Evolutionary conservation across 2,329 filamentous ascomycete genomes (phyloP), one percentile per base, ranked within the genome.

Genomic region (Diplocarpon mali): DNA sequence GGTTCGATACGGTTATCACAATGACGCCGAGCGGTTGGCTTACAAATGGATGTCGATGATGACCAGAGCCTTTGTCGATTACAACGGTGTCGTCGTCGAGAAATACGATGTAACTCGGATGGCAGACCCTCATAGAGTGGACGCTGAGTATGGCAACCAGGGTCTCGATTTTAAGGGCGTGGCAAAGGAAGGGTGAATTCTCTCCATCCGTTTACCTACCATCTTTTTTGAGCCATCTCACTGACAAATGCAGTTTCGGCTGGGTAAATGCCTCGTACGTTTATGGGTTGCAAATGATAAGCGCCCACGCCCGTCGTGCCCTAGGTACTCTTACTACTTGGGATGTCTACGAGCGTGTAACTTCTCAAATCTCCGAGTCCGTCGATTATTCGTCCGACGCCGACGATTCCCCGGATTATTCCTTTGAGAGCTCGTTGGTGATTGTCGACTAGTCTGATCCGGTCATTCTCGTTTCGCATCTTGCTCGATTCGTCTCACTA

Each of bases 31-130:
- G 67, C 74, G 88, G 29, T 67, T 98, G 52, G 85, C 87, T 0
- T 98, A 98, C 67, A 88, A 92, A 65, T 98, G 92, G 92, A 69
- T 95, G 42, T 94, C 89, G 64, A 96, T 96, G 90, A 88, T 95
- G 59, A 95, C 87, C 47, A 95, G 94, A 67, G 89, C 92, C 0
- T 96, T 96, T 67, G 89, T 95, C 49, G 90, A 98, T 64, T 96
- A 90, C 71, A 96, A 96, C 61, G 92, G 92, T 32, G 88, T 95
- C 8, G 90, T 98, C 1, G 92, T 96, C 5, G 92, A 98, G 67
- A 98, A 98, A 69, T 98, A 98, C 68, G 86, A 98, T 65, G 92
- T 98, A 48, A 96, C 90, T 15, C 72, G 86, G 45, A 81, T 84
- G 5, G 79, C 89, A 45, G 89, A 95, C 59, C 89, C 92, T 31